These are phyloP conservation scores for Cordyceps tenuipes DNA, from an alignment of 2,329 filamentous ascomycete genomes.

Conservation along the genomic window DNA sequence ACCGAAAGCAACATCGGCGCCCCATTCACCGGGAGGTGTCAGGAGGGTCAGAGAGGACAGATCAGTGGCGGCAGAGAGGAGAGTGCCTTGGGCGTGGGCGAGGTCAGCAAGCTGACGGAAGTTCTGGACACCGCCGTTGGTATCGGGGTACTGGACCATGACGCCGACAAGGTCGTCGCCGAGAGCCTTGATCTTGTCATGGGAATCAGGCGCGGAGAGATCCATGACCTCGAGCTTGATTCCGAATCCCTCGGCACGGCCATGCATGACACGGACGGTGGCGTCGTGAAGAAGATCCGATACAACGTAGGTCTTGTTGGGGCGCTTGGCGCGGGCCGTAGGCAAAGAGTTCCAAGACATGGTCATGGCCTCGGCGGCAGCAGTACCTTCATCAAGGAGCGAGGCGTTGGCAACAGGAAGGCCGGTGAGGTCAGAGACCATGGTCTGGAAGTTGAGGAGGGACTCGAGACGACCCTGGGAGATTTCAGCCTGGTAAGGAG, in stretches of 20 bases:
- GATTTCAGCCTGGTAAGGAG: conserved; percentile 94
- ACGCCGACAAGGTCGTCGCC: conserved; percentile 81
- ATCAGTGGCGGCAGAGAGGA: conserved; percentile 84
- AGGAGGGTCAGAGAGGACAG: conserved; percentile 78
- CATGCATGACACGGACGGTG: conserved; percentile 74
- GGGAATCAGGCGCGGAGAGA: conserved; percentile 53
- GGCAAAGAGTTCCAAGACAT: conserved; percentile 74
- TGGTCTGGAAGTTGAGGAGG: conserved; percentile 88
- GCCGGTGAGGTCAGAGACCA: conserved; percentile 80
- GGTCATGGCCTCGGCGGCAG: conserved; percentile 93
- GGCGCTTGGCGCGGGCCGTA: conserved; percentile 59
- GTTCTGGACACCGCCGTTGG: conserved; percentile 69
- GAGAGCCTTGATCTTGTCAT: conserved; percentile 59
- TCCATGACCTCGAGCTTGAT: conserved; percentile 70
- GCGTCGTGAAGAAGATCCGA: conserved; percentile 77
- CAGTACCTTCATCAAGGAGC: conserved; percentile 82
- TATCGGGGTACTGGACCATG: conserved; percentile 92
- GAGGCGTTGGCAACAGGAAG: conserved; percentile 87
- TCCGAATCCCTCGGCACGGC: conserved; percentile 84
- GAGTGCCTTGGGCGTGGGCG: conserved; percentile 68
- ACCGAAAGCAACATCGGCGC: conserved; percentile 90
- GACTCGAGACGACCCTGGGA: conserved; percentile 91
- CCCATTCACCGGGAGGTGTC: conserved; percentile 86
- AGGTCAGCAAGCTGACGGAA: conserved; percentile 65
- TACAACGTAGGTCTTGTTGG: conserved; percentile 75